These are phyloP conservation scores for Seiridium unicorne DNA, from an alignment of 2,329 filamentous ascomycete genomes.

Conservation along the genomic window DNA sequence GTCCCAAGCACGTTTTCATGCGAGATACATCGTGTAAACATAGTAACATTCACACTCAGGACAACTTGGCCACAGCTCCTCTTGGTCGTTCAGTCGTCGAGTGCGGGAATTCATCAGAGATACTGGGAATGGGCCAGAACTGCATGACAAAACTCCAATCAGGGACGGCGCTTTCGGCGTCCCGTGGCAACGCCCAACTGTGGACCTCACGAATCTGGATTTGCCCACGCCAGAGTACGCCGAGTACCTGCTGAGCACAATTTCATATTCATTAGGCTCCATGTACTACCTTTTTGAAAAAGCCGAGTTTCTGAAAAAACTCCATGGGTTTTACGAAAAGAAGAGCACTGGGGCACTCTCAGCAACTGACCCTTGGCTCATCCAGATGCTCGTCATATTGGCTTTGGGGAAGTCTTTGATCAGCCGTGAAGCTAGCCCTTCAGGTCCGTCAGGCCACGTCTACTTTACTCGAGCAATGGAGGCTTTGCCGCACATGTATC, in stretches of 20 bases:
- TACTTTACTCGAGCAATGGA: not conserved
- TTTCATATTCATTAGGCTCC: not conserved
- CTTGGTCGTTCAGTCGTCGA: not conserved
- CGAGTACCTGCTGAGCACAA: not conserved
- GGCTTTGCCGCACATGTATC: not conserved
- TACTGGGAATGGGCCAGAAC: not conserved
- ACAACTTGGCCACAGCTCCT: not conserved
- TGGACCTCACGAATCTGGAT: not conserved
- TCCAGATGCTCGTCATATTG: not conserved
- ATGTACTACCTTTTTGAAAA: not conserved
- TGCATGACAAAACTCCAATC: not conserved
- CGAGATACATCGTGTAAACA: not conserved
- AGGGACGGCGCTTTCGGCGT: not conserved
- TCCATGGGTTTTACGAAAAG: not conserved
- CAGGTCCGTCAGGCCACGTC: not conserved
- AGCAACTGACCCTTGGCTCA: not conserved
- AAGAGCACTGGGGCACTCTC: not conserved
- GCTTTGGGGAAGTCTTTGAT: not conserved
- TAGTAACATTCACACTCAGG: not conserved
- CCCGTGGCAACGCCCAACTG: not conserved
- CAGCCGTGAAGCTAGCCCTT: not conserved
- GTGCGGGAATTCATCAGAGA: not conserved
- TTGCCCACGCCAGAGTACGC: not conserved
- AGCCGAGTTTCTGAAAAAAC: not conserved
- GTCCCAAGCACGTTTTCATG: not conserved